A percentile compares a stretch with the other conserved stretches of the same genome.
These are phyloP conservation scores for Nosema muscidifuracis DNA, from an alignment of 371 early-diverging fungal species.

Conservation along the genomic window DNA sequence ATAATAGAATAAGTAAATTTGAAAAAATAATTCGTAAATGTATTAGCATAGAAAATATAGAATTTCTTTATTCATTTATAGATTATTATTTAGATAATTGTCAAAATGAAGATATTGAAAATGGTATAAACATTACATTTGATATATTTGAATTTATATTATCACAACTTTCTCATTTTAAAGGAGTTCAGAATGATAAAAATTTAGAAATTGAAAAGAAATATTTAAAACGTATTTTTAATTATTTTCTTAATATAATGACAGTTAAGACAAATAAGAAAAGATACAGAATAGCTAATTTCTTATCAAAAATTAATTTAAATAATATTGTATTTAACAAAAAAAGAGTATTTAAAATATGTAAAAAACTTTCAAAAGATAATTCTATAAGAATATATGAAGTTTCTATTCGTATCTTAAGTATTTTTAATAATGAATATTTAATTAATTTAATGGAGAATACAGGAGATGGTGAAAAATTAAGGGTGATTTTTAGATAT, in stretches of 20 bases:
- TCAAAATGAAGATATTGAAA: background rate
- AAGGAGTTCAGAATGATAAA: too few relatives aligned
- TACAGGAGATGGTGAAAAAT: background rate
- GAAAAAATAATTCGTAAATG: background rate
- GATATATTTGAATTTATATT: background rate
- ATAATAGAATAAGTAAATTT: slow-evolving; percentile 1
- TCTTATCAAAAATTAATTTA: slow-evolving; percentile 11
- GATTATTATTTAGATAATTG: background rate
- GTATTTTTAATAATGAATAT: background rate
- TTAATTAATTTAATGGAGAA: slow-evolving; percentile 5
- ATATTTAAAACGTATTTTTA: slow-evolving; percentile 2
- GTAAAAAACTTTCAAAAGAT: slow-evolving; percentile 7
- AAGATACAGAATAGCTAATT: background rate
- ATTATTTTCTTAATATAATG: background rate
- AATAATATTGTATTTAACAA: slow-evolving; percentile 7
- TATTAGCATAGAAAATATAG: background rate
- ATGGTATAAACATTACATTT: background rate
- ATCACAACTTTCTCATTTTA: background rate
- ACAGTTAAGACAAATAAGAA: background rate
- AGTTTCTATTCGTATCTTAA: background rate
- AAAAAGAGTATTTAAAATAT: slow-evolving; percentile 12
- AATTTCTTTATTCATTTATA: background rate
- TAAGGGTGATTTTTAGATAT: slow-evolving; percentile 18
- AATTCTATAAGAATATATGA: slow-evolving; percentile 12
- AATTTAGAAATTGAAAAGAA: background rate